Base-by-base conservation (phyloP, 345 rosid genomes). In the Orychophragmus violaceus region DNA sequence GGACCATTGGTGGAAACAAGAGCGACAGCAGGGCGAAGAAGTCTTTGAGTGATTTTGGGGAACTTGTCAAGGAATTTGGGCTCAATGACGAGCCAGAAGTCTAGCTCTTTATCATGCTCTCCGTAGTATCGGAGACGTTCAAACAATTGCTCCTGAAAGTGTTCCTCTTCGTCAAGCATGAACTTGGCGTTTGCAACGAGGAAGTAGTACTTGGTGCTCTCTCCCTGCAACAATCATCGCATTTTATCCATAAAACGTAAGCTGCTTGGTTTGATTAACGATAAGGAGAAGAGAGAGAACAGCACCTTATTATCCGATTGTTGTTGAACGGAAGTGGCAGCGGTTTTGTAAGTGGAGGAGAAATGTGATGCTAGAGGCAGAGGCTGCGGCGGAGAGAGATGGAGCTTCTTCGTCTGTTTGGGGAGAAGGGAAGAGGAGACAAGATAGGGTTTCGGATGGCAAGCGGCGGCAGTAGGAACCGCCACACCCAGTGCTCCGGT, bases 141-240 rank as follows among this genome's bases (percentile, higher is more conserved):
- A 12, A 79, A 89, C 79, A 92, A 16, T 13, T 64, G 90, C 82
- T 92, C 98, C 81, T 83, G 59, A 69, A 92, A 92, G 71, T 92
- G 98, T 81, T 89, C 98, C 76, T 92, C 98, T 79, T 92, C 98
- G 56, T 92, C 98, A 70, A 92, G 79, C 98, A 92, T 87, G 84
- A 92, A 89, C 63, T 92, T 89, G 1, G 98, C 97, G 46, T 90
- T 92, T 0, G 98, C 98, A 24, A 92, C 87, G 58, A 87, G 66
- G 25, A 92, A 93, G 70, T 84, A 76, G 45, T 86, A 93, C 76
- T 82, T 90, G 5, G 62, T 80, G 65, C 56, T 64, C 85, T 83
- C 77, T 59, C 57, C 64, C 78, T 74, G 37, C 18, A 33, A 10
- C 22, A 30, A 67, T 19, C 58, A 10, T 44, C 22, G 19, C 68